Conservation (phyloP, 768 basidiomycete species). For the Suillus subalutaceus region DNA sequence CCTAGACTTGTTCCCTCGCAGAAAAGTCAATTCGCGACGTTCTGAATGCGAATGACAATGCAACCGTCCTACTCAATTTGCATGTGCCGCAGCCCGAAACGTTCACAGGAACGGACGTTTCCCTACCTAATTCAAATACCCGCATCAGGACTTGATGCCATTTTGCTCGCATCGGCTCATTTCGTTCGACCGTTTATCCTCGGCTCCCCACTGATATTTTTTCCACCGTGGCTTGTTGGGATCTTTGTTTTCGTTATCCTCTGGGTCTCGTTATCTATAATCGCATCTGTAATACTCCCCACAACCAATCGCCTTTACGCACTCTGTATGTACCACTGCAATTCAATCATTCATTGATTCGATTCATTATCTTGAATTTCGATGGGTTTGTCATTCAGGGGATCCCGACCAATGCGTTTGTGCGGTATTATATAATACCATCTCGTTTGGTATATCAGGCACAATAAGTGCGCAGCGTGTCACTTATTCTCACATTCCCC, state of each 20-base stretch:
- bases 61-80: constrained; percentile 62
- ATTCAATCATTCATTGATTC: background rate
- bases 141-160: constrained; percentile 29
- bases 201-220: constrained; percentile 15
- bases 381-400: background rate
- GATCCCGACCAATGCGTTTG: background rate
- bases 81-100: constrained; percentile 42
- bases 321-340: constrained; percentile 22
- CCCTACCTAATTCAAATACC: constrained; percentile 14
- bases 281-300: constrained; percentile 31
- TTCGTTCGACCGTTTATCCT: background rate
- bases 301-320: constrained; percentile 16
- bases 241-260: background rate
- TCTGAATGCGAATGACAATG: constrained; percentile 70
- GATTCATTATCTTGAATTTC: background rate
- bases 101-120: constrained; percentile 20
- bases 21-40: constrained; percentile 72
- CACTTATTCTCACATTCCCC: background rate
- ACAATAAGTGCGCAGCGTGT: background rate
- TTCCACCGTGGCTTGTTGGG: constrained; percentile 9
- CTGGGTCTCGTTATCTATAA: constrained; percentile 8
- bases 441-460: background rate
- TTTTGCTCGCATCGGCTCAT: background rate
- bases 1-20: constrained; percentile 69
- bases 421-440: background rate